A percentile compares a stretch with the other conserved stretches of the same genome.
These are phyloP conservation scores for Xylaria longipes DNA, from an alignment of 495 filamentous ascomycete genomes.

Conservation along the genomic window DNA sequence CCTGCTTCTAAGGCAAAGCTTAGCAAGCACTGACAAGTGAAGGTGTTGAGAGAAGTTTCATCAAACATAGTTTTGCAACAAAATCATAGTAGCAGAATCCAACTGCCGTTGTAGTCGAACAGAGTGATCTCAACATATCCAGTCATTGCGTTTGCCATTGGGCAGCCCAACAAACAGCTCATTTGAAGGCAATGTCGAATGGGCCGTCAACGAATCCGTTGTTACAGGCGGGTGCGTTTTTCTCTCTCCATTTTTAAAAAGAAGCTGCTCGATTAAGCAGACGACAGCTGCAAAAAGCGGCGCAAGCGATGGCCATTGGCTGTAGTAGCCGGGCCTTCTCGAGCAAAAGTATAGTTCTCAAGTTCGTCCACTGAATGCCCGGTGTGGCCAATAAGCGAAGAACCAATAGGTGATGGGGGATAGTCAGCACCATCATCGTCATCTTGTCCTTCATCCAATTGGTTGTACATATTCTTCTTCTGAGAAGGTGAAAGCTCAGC, in stretches of 20 bases:
- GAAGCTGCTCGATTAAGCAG: not conserved
- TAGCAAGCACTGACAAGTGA: not conserved
- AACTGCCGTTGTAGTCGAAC: conserved; percentile 1
- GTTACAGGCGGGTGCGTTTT: not conserved
- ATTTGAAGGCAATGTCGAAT: not conserved
- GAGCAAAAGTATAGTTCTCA: not conserved
- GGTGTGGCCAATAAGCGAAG: conserved; percentile 36
- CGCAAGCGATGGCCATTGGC: not conserved
- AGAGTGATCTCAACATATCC: not conserved
- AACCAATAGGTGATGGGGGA: not conserved
- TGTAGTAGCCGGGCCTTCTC: not conserved
- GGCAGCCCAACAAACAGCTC: conserved; percentile 7
- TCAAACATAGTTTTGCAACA: not conserved
- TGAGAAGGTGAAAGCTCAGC: not conserved
- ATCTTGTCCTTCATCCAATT: not conserved
- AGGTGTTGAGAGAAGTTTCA: not conserved
- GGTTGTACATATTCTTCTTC: conserved; percentile 8
- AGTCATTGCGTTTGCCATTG: not conserved
- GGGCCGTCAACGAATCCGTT: not conserved
- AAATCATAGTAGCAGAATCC: conserved; percentile 8
- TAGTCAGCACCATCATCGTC: not conserved
- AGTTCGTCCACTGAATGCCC: conserved; percentile 33
- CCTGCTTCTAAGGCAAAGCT: not conserved
- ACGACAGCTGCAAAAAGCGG: not conserved
- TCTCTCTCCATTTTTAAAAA: not conserved